These are phyloP conservation scores for Phaffia australis DNA, from an alignment of 768 basidiomycete species.

Conservation along the genomic window DNA sequence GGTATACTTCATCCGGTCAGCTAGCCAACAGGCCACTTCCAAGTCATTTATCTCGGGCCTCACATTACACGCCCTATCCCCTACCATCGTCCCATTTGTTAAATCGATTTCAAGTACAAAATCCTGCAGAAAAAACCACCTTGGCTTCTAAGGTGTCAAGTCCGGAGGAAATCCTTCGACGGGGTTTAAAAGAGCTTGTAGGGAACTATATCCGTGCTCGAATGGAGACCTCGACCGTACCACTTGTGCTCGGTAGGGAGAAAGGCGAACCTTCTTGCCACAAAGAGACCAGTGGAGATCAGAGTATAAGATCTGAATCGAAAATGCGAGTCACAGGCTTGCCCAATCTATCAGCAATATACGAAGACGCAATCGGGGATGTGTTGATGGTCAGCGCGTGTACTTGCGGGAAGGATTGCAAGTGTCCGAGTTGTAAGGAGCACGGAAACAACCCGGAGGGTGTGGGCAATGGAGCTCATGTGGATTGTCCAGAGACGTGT, in stretches of 20 bases:
- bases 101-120: too few relatives aligned
- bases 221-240: conserved; percentile 4
- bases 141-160: neutral
- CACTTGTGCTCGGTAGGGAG: neutral
- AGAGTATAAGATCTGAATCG: conserved; percentile 27
- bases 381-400: conserved; percentile 33
- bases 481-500: conserved; percentile 25
- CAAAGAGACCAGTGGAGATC: conserved; percentile 17
- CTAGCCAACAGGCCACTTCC: conserved; percentile 1
- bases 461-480: conserved; percentile 9
- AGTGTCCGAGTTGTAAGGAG: conserved; percentile 36
- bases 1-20: too few relatives aligned
- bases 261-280: neutral
- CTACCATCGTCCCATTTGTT: too few relatives aligned
- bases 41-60: neutral
- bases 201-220: conserved; percentile 10
- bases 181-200: conserved; percentile 9
- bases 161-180: neutral
- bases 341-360: conserved; percentile 31
- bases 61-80: too few relatives aligned
- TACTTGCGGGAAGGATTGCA: conserved; percentile 37
- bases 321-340: conserved; percentile 28
- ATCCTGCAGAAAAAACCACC: neutral
- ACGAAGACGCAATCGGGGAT: conserved; percentile 28
- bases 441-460: conserved; percentile 28